Conservation (phyloP, 2,329 filamentous ascomycete genomes). For the Aureobasidium zeae region DNA sequence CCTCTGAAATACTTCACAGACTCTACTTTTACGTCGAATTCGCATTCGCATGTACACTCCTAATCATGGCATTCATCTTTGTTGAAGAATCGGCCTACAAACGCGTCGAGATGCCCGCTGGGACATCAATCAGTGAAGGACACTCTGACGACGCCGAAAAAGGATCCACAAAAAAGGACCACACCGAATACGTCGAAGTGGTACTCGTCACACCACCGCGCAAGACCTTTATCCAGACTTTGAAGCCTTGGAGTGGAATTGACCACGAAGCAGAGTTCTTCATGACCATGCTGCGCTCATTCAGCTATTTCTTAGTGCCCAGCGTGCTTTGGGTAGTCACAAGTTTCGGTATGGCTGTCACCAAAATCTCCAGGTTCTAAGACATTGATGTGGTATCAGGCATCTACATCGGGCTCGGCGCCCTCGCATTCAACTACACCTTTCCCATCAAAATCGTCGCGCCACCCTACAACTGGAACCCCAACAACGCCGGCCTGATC, state of each 20-base stretch:
- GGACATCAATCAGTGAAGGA: constrained; percentile 1
- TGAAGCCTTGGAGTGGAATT: constrained; percentile 29
- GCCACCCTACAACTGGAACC: constrained; percentile 28
- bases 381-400: neutral
- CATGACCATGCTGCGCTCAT: constrained; percentile 28
- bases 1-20: neutral
- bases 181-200: constrained; percentile 22
- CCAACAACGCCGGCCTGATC: constrained; percentile 25
- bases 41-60: constrained; percentile 40
- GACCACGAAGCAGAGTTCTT: constrained; percentile 29
- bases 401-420: constrained; percentile 32
- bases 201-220: constrained; percentile 23
- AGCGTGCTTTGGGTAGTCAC: constrained; percentile 32
- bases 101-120: constrained; percentile 16
- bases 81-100: constrained; percentile 52
- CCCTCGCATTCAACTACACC: constrained; percentile 32
- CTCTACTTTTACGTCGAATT: constrained; percentile 54
- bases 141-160: constrained; percentile 19
- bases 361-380: neutral
- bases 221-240: constrained; percentile 24
- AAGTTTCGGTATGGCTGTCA: constrained; percentile 23
- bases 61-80: constrained; percentile 46
- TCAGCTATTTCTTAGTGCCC: constrained; percentile 31
- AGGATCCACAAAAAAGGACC: too few species aligned
- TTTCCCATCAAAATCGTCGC: constrained; percentile 29